Evolutionary conservation across 2,329 filamentous ascomycete genomes (phyloP).

Genomic region (Cercospora sp.): DNA sequence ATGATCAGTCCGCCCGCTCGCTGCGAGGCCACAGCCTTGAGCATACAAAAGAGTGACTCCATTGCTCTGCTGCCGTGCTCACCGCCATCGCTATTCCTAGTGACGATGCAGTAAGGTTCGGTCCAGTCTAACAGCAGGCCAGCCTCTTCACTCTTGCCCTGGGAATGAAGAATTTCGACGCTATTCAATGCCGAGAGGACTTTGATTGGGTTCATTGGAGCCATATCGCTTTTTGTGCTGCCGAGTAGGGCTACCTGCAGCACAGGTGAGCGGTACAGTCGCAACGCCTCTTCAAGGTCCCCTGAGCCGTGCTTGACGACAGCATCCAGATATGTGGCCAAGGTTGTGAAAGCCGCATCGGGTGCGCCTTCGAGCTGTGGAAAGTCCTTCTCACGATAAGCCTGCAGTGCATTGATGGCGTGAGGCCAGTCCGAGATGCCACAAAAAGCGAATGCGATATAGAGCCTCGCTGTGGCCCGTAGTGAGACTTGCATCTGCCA

Average conservation of each 20-base stretch:
- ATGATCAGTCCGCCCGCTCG: constrained; percentile 61
- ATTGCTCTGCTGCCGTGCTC: constrained; percentile 74
- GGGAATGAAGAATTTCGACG: constrained; percentile 49
- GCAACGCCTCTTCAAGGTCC: constrained; percentile 66
- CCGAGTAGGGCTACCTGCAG: constrained; percentile 53
- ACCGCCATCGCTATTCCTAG: constrained; percentile 66
- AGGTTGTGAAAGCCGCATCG: not conserved
- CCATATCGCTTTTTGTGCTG: constrained; percentile 28
- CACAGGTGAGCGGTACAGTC: constrained; percentile 63
- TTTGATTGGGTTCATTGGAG: constrained; percentile 44
- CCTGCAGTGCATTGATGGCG: constrained; percentile 43
- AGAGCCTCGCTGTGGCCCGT: constrained; percentile 51
- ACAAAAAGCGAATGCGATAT: constrained; percentile 69
- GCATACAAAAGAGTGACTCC: constrained; percentile 73
- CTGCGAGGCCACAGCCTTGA: constrained; percentile 60
- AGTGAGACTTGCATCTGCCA: constrained; percentile 67
- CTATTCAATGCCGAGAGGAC: constrained; percentile 53
- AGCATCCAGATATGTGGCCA: constrained; percentile 66
- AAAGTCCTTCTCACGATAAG: constrained; percentile 3
- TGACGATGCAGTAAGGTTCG: constrained; percentile 65
- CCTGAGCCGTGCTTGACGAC: constrained; percentile 77
- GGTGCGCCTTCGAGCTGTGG: constrained; percentile 7
- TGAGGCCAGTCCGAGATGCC: constrained; percentile 69
- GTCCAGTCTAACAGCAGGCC: constrained; percentile 65
- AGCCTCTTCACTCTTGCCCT: constrained; percentile 51